phyloP scores from a whole-genome alignment of 345 rosid species.

The Citrus maxima region DNA sequence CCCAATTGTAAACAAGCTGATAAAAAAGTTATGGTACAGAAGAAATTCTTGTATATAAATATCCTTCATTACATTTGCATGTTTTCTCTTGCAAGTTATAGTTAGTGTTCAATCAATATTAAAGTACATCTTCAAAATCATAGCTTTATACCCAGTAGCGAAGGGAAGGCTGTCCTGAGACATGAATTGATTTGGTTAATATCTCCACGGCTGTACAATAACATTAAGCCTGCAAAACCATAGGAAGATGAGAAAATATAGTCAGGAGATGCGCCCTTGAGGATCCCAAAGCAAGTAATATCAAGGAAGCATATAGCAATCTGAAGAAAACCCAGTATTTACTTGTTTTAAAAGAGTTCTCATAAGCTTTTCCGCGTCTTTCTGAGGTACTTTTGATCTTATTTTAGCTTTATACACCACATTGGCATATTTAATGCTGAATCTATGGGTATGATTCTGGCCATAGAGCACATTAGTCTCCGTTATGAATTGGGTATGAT shows the following conservation, averaged over 20 bases:
- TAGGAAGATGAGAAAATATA: background rate
- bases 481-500: background rate
- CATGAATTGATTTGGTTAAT: conserved; percentile 9
- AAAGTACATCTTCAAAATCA: background rate
- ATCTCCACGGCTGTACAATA: conserved; percentile 28
- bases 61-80: background rate
- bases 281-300: background rate
- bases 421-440: background rate
- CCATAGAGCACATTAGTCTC: background rate
- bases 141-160: conserved; percentile 1
- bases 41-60: background rate
- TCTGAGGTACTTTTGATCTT: background rate
- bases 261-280: background rate
- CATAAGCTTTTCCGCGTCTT: background rate
- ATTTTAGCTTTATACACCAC: background rate
- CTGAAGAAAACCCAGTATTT: background rate
- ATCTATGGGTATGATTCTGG: background rate
- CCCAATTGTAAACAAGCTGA: conserved; percentile 6
- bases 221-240: conserved; percentile 22
- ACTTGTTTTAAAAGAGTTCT: background rate
- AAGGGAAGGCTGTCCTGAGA: background rate
- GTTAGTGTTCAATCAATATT: background rate
- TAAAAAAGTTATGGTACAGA: background rate
- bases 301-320: background rate
- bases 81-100: background rate